These are phyloP conservation scores for Scedosporium aurantiacum DNA, from an alignment of 2,329 filamentous ascomycete species.

Conservation along the genomic window DNA sequence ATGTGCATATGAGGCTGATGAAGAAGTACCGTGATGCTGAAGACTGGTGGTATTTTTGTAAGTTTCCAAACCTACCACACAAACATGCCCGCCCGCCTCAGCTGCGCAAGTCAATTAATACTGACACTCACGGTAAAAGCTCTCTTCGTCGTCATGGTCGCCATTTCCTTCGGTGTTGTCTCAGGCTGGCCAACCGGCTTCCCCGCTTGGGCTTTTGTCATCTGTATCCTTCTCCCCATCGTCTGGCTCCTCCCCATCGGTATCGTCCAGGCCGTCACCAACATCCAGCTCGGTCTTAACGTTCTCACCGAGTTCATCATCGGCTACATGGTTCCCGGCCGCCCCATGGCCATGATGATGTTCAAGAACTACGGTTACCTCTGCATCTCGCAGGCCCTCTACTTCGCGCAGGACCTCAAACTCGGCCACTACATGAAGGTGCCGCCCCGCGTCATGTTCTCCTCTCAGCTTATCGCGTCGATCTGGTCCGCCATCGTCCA, in stretches of 20 bases:
- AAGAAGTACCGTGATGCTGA: conserved; percentile 49
- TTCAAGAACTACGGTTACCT: conserved; percentile 67
- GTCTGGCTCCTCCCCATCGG: conserved; percentile 51
- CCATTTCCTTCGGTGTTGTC: conserved; percentile 42
- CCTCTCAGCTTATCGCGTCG: conserved; percentile 46
- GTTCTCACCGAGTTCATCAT: conserved; percentile 64
- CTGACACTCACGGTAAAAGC: conserved; percentile 13
- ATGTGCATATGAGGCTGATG: conserved; percentile 50
- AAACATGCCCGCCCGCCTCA: conserved; percentile 18
- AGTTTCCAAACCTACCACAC: conserved; percentile 22
- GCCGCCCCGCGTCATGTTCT: conserved; percentile 51
- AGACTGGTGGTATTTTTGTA: conserved; percentile 47
- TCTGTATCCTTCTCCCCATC: conserved; percentile 46
- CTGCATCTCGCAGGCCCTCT: conserved; percentile 54
- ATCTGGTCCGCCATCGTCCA: conserved; percentile 52
- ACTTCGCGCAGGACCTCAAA: conserved; percentile 56
- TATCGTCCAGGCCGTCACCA: conserved; percentile 50
- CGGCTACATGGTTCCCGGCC: conserved; percentile 62
- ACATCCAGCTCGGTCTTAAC: conserved; percentile 55
- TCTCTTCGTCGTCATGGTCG: conserved; percentile 42
- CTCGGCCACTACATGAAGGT: conserved; percentile 60
- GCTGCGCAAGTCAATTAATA: background rate
- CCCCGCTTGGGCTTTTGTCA: conserved; percentile 45
- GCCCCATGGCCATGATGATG: conserved; percentile 64
- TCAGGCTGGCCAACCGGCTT: conserved; percentile 45